Evolutionary conservation across 2,329 filamentous ascomycete genomes (phyloP), one percentile per base, ranked within the genome.

Genomic region (Sporothrix humicola): DNA sequence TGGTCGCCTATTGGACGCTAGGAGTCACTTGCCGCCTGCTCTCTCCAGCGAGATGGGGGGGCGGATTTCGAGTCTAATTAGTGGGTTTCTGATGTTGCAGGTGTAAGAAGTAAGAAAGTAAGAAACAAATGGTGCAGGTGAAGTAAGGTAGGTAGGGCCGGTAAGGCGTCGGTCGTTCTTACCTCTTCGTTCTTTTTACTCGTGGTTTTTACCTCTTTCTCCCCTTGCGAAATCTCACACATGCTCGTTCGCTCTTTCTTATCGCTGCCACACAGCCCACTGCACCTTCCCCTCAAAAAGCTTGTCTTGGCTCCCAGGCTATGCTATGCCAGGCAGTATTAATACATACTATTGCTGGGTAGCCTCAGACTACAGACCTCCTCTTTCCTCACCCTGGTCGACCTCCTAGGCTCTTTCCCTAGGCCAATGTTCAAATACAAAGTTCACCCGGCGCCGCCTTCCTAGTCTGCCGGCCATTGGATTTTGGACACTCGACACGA

Each of bases 251-350:
- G 23, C 52, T 52, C 15, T n/a, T 58, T 13, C 58, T 44, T 56
- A 56, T 56, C 52, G 37, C 37, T 42, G 42, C 37, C 59, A 46
- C n/a, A 46, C 37, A 61, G 59, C 17, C 59, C 56, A 37, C n/a
- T 31, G 59, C 59, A 20, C 59, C 59, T 65, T 65, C 59, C 59
- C 59, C 59, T 65, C 31, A 65, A 15, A 65, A 65, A 65, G 59
- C 59, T 65, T 65, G 59, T 65, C 59, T 65, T 65, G 59, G 59
- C 59, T n/a, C 52, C 59, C 37, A 65, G n/a, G 59, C 31, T 37
- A 37, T 37, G 20, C 17, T 44, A 12, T 63, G 59, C 59, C 37
- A 63, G 59, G 31, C 59, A 56, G 52, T n/a, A 37, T 37, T 37
- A 37, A 5, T 37, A 5, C 31, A 37, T 37, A 37, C 31, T 37